Evolutionary conservation across 23 red algal species (phyloP), one percentile per base, ranked within the genome.

Genomic region (Gracilaria vermiculophylla): DNA sequence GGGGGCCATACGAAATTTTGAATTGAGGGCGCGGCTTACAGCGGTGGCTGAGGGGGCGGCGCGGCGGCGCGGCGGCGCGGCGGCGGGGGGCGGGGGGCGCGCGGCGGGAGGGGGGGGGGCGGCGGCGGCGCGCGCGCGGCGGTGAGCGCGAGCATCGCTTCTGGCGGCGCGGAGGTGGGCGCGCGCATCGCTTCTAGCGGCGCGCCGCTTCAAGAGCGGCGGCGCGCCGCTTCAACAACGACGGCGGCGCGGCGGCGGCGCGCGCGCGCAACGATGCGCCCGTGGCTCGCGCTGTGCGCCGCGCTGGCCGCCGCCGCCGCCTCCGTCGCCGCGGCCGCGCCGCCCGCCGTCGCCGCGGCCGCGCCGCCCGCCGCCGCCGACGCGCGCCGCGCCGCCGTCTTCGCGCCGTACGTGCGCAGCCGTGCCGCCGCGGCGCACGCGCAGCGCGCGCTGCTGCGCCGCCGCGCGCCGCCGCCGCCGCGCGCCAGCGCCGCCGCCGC

Each of bases 1-100:
- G 35, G 35, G 34, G 36, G 5, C 8, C 67, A 11, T 73, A 73
- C 67, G 67, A 73, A 73, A 45, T 39, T 73, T 73, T 73, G 67
- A 73, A 73, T 73, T 47, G 37, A 32, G 58, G 16, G 52, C 52
- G 52, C 52, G 52, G 15, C 52, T 54, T 54, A 54, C 52, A 54
- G 52, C 20, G 52, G 6, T n/a, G 27, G 24, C 1, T 8, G 23
- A 8, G 55, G 6, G 23, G 55, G 43, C 6, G 43, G 55, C 55
- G 25, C 8, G 4, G 16, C 55, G 16, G 55, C 6, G 55, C 6
- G 55, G 55, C 55, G 55, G 55, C n/a, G 55, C n/a, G n/a, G n/a
- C 45, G 45, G 45, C 8, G 14, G 14, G 45, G 45, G 45, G 45
- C 8, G 45, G 45, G 45, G 45, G 45, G 45, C 8, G 45, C 16